Percentiles rank a stretch among this genome's conserved stretches.
Evolutionary conservation across 2,329 filamentous ascomycete genomes (phyloP).

Genomic region (Sclerotinia glacialis): DNA sequence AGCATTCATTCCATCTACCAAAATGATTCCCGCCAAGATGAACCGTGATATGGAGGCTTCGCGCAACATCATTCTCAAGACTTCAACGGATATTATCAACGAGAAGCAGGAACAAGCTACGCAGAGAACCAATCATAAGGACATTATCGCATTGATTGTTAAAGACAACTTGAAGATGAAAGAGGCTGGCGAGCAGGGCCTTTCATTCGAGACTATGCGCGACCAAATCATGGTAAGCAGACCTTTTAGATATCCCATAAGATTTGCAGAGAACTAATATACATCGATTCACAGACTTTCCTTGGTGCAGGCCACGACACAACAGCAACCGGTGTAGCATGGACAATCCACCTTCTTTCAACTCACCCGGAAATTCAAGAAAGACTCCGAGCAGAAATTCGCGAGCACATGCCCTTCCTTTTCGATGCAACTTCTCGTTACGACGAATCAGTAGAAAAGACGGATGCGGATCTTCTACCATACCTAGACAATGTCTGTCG

Average conservation of each 20-base stretch:
- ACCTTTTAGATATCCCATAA: rapidly evolving
- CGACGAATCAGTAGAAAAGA: conserved; percentile 35
- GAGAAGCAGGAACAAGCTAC: conserved; percentile 58
- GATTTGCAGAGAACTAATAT: neutral
- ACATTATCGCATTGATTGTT: conserved; percentile 65
- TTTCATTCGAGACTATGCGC: conserved; percentile 70
- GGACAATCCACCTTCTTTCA: conserved; percentile 45
- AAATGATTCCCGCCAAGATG: conserved; percentile 62
- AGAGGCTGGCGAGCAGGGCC: conserved; percentile 67
- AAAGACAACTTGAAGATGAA: conserved; percentile 45
- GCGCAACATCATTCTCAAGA: conserved; percentile 61
- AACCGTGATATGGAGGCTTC: conserved; percentile 61
- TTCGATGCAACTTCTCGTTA: conserved; percentile 41
- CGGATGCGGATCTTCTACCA: conserved; percentile 44
- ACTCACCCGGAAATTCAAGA: conserved; percentile 37
- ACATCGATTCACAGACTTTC: conserved; percentile 64
- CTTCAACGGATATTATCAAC: conserved; percentile 58
- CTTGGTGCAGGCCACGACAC: conserved; percentile 61
- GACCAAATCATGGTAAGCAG: conserved; percentile 18
- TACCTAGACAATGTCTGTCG: conserved; percentile 49
- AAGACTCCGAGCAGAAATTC: neutral
- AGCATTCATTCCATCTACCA: conserved; percentile 44
- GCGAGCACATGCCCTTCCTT: conserved; percentile 30
- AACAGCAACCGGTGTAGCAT: conserved; percentile 45
- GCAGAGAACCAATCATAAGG: conserved; percentile 54